Evolutionary conservation across 208 protist genomes (phyloP).

Genomic region (Acanthamoeba healyi): DNA sequence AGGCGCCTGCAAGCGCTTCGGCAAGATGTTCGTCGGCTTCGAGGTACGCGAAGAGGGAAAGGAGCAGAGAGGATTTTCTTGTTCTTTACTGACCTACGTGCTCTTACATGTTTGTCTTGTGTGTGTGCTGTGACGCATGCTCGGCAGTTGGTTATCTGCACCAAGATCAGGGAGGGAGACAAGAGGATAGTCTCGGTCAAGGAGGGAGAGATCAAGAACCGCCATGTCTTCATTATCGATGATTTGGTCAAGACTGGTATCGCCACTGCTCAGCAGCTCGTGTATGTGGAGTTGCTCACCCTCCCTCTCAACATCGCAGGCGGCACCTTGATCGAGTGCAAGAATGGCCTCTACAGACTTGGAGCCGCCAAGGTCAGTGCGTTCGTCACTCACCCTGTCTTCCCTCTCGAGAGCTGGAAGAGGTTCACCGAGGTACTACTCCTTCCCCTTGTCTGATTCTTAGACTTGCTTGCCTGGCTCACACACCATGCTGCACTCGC

Average conservation of each 20-base stretch:
- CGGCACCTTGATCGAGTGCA: slow-evolving; percentile 85
- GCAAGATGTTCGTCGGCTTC: slow-evolving; percentile 20
- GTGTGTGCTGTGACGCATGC: no score
- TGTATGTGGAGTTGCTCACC: neutral
- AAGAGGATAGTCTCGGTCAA: slow-evolving; percentile 82
- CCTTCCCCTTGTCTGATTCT: neutral
- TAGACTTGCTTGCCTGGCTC: neutral
- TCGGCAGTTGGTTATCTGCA: slow-evolving; percentile 80
- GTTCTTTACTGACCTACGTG: no score
- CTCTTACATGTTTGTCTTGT: no score
- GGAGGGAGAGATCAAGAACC: slow-evolving; percentile 81
- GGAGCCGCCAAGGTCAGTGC: slow-evolving; percentile 81
- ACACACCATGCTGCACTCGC: neutral
- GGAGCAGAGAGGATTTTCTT: neutral
- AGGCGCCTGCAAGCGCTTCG: slow-evolving; percentile 86
- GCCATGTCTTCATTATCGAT: slow-evolving; percentile 87
- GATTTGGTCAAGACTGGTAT: slow-evolving; percentile 86
- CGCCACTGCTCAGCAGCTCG: neutral
- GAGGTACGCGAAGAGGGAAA: neutral
- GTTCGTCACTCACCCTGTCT: slow-evolving; percentile 86
- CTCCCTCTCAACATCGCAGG: neutral
- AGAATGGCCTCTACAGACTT: slow-evolving; percentile 47
- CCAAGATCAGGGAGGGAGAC: slow-evolving; percentile 84
- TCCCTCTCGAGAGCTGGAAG: slow-evolving; percentile 82
- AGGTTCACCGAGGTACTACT: slow-evolving; percentile 76